Evolutionary conservation across 306 rosid genomes (phyloP), one percentile per base, ranked within the genome.

Genomic region (Castanopsis chinensis): DNA sequence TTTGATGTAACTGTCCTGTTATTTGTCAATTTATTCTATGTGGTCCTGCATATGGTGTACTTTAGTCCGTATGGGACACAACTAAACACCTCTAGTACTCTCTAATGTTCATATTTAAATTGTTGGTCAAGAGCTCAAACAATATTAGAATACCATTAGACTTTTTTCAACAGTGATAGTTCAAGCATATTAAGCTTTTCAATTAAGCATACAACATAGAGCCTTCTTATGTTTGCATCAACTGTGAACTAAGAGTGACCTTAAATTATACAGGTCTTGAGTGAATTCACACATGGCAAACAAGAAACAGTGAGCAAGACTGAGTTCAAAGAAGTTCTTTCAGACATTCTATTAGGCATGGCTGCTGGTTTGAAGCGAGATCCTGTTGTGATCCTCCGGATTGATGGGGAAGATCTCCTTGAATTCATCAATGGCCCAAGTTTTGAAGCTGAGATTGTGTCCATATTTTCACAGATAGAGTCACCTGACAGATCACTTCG

Each of bases 331-430:
- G 93, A 83, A 83, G 98, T 91, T 82, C 93, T 95, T 71, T 93
- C 97, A 5, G 98, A 96, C 86, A 77, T 96, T 81, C 90, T 96
- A 9, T 60, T 93, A 82, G 98, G 96, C 86, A 91, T 96, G 99
- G 99, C 99, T 86, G 94, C 99, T 28, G 99, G 97, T 32, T 87
- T 96, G 81, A 91, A 93, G 88, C 86, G 92, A 79, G 98, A 96
- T 76, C 99, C 99, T 23, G 88, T 96, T 23, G 87, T 96, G 43
- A 96, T 96, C 69, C 92, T 96, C 52, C 96, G 99, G 27, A 96
- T 96, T 19, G 98, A 96, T 77, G 98, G 99, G 5, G 94, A 96
- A 89, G 99, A 96, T 82, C 96, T 96, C 49, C 85, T 82, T 28
- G 99, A 96, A 76, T 96, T 90, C 87, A 81, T 96, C 30, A 78